Percentiles rank a stretch among this genome's conserved stretches.
phyloP scores from a whole-genome alignment of 2,329 filamentous ascomycete genomes.

The Fusarium ambrosium region DNA sequence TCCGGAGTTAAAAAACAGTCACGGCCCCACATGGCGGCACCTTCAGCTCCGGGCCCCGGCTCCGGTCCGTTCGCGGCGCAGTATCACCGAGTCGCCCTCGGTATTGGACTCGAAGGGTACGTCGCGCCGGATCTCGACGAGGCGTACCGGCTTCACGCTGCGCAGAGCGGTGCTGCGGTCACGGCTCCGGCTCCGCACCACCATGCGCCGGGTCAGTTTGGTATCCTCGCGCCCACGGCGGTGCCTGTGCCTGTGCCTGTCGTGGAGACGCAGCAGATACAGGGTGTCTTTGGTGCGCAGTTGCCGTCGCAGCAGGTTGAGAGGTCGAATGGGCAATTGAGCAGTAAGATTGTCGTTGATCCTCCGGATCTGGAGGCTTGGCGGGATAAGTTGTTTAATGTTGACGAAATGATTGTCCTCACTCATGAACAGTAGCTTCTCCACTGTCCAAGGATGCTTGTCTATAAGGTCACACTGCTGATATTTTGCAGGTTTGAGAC shows the following conservation, averaged over 20 bases:
- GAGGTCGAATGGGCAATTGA: constrained; percentile 64
- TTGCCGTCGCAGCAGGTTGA: background rate
- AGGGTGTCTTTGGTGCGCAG: constrained; percentile 13
- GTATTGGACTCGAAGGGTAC: constrained; percentile 35
- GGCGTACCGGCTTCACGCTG: constrained; percentile 30
- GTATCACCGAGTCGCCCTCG: constrained; percentile 31
- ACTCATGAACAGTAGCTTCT: constrained; percentile 76
- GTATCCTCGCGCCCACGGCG: constrained; percentile 57
- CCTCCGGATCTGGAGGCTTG: constrained; percentile 78
- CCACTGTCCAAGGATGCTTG: background rate
- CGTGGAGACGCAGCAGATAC: constrained; percentile 12
- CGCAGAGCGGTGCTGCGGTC: constrained; percentile 11
- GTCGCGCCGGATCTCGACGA: constrained; percentile 29
- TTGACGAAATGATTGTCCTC: constrained; percentile 79
- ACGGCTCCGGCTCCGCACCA: background rate
- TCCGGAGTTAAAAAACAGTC: no score
- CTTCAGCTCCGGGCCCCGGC: constrained; percentile 19
- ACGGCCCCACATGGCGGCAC: constrained; percentile 32
- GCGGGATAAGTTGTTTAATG: constrained; percentile 80
- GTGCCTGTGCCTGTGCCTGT: constrained; percentile 30
- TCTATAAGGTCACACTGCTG: background rate
- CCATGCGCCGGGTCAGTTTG: constrained; percentile 56
- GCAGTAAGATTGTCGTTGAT: constrained; percentile 70
- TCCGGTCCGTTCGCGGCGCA: constrained; percentile 25
- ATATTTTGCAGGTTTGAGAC: constrained; percentile 73